Conservation (phyloP, 805 yeast genomes). For the Priceomyces fermenticarens region DNA sequence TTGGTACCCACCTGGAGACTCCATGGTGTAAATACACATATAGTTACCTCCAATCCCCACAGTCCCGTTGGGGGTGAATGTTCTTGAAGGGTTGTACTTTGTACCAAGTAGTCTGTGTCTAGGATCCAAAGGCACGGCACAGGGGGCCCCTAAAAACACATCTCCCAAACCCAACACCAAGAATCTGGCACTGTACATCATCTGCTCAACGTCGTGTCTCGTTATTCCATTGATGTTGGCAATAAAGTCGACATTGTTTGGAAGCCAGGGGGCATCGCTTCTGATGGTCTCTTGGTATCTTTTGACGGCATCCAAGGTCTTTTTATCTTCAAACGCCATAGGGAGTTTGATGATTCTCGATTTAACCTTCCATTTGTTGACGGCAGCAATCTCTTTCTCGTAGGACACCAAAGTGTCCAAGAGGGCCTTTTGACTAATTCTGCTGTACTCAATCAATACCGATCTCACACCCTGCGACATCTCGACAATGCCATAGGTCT, state of each 20-base stretch:
- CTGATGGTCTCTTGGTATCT: slow-evolving; percentile 94
- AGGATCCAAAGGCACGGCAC: slow-evolving; percentile 98
- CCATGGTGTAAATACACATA: slow-evolving; percentile 98
- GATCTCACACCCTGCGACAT: slow-evolving; percentile 98
- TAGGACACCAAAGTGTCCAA: slow-evolving; percentile 65
- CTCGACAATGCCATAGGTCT: slow-evolving; percentile 81
- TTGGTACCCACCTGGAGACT: slow-evolving; percentile 98
- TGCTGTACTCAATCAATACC: slow-evolving; percentile 80
- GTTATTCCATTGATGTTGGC: slow-evolving; percentile 82
- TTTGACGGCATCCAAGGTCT: slow-evolving; percentile 83
- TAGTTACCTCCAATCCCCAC: slow-evolving; percentile 99
- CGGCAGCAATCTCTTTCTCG: slow-evolving; percentile 71
- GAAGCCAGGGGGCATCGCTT: slow-evolving; percentile 94
- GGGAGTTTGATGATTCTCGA: slow-evolving; percentile 84
- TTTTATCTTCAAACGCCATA: slow-evolving; percentile 93
- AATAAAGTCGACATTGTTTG: slow-evolving; percentile 94
- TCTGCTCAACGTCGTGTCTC: slow-evolving; percentile 72
- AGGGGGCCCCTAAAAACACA: slow-evolving; percentile 96
- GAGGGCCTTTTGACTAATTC: slow-evolving; percentile 59
- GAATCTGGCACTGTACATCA: slow-evolving; percentile 86
- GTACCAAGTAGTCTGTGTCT: slow-evolving; percentile 90
- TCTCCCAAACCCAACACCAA: slow-evolving; percentile 95
- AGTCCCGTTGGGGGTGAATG: slow-evolving; percentile 93
- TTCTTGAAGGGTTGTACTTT: slow-evolving; percentile 94
- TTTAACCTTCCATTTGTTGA: slow-evolving; percentile 80